Conservation (phyloP, 2,329 filamentous ascomycete species). For the Thelonectria olida region DNA sequence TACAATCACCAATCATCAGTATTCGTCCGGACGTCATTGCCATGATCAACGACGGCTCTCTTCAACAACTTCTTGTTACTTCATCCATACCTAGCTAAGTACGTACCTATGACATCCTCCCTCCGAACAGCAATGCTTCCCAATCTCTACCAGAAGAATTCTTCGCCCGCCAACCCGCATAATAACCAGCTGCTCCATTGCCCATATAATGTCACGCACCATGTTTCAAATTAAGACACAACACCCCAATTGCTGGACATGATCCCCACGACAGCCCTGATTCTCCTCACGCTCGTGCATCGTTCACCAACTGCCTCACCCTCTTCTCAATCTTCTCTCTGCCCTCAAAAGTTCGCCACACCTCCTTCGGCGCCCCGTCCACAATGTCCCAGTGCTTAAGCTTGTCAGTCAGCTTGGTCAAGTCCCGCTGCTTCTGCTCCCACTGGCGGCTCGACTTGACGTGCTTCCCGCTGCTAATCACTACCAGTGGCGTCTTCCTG, state of each 20-base stretch:
- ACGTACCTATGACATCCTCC: no score
- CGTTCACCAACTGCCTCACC: conserved; percentile 71
- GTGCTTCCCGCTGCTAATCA: conserved; percentile 84
- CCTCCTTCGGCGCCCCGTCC: conserved; percentile 82
- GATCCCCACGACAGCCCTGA: background rate
- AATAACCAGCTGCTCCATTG: no score
- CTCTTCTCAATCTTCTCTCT: conserved; percentile 81
- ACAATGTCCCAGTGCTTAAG: conserved; percentile 88
- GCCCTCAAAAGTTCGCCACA: conserved; percentile 82
- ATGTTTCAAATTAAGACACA: no score
- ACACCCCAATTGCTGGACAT: background rate
- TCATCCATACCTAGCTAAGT: no score
- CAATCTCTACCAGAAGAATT: background rate
- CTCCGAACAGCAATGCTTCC: no score
- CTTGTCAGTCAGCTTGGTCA: conserved; percentile 82
- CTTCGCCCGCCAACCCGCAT: no score
- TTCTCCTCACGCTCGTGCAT: background rate
- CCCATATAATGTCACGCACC: no score
- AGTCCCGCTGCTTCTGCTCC: conserved; percentile 85
- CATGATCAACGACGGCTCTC: no score
- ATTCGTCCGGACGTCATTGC: no score
- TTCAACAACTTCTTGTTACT: no score
- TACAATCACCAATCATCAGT: no score
- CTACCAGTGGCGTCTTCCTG: conserved; percentile 76
- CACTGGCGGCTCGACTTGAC: conserved; percentile 74